A percentile compares a stretch with the other conserved stretches of the same genome.
These are phyloP conservation scores for Corinectria fuckeliana DNA, from an alignment of 2,329 filamentous ascomycete genomes.

Conservation along the genomic window DNA sequence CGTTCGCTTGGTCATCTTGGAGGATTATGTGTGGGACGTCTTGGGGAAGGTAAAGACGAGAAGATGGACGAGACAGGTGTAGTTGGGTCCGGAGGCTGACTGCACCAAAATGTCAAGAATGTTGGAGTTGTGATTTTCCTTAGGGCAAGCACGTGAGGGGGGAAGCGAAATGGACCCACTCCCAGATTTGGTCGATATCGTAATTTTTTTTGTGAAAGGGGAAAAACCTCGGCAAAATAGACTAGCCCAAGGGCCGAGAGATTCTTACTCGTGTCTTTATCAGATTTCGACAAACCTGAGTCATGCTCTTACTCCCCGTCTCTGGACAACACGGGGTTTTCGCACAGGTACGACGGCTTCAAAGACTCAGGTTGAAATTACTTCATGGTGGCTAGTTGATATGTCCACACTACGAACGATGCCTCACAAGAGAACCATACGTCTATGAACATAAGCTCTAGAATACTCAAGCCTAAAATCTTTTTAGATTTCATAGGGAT, in stretches of 20 bases:
- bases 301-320: background rate
- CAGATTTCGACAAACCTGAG: background rate
- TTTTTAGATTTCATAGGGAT: background rate
- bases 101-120: constrained; percentile 43
- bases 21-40: constrained; percentile 49
- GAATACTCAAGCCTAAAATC: background rate
- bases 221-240: constrained; percentile 71
- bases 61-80: constrained; percentile 41
- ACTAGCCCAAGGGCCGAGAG: background rate
- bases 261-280: background rate
- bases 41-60: constrained; percentile 44
- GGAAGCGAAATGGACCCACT: constrained; percentile 38
- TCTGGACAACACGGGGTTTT: background rate
- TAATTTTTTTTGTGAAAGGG: constrained; percentile 20
- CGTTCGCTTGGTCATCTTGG: constrained; percentile 93
- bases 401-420: too few relatives aligned
- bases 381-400: background rate
- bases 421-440: too few relatives aligned
- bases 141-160: constrained; percentile 52
- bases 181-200: constrained; percentile 5
- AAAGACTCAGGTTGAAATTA: background rate
- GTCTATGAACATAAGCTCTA: background rate
- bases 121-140: constrained; percentile 49
- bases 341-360: background rate
- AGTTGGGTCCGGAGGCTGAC: constrained; percentile 41